Conservation (phyloP, 2,329 filamentous ascomycete genomes). For the Sporothrix variecibatus region DNA sequence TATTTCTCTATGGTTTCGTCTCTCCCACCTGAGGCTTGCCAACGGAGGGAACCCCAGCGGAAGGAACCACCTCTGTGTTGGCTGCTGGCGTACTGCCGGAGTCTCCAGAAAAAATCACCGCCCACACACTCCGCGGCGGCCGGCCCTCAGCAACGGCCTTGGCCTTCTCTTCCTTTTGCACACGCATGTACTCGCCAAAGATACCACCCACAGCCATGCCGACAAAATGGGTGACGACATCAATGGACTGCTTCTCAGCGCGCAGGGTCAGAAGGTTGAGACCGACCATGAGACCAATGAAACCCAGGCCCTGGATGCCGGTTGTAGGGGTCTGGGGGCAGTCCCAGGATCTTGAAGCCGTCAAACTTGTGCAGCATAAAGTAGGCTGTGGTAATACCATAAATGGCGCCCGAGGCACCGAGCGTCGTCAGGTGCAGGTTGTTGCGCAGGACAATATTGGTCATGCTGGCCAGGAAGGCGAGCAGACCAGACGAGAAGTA, state of each 20-base stretch:
- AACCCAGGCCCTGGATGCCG: constrained; percentile 56
- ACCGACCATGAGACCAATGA: constrained; percentile 54
- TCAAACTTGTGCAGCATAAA: constrained; percentile 61
- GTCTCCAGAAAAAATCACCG: background rate
- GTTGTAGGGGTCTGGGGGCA: constrained; percentile 55
- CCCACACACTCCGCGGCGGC: constrained; percentile 23
- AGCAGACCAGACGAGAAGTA: constrained; percentile 61
- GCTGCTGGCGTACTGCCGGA: background rate
- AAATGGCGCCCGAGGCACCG: constrained; percentile 67
- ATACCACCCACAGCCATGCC: constrained; percentile 52
- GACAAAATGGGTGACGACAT: constrained; percentile 56
- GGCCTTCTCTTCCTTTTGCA: constrained; percentile 34
- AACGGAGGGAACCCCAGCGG: background rate
- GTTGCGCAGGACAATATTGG: constrained; percentile 49
- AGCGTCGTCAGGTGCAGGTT: constrained; percentile 55
- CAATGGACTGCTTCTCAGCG: constrained; percentile 47
- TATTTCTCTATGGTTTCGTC: background rate
- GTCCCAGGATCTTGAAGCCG: constrained; percentile 58
- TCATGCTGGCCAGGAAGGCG: constrained; percentile 61
- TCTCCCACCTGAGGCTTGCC: background rate
- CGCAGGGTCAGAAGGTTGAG: constrained; percentile 53
- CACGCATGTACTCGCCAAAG: constrained; percentile 43
- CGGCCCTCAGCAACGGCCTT: constrained; percentile 25
- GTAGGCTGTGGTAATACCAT: constrained; percentile 63
- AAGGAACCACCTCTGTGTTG: background rate